Evolutionary conservation across 306 rosid species (phyloP), one percentile per base, ranked within the genome.

Genomic region (Lupinus albus): DNA sequence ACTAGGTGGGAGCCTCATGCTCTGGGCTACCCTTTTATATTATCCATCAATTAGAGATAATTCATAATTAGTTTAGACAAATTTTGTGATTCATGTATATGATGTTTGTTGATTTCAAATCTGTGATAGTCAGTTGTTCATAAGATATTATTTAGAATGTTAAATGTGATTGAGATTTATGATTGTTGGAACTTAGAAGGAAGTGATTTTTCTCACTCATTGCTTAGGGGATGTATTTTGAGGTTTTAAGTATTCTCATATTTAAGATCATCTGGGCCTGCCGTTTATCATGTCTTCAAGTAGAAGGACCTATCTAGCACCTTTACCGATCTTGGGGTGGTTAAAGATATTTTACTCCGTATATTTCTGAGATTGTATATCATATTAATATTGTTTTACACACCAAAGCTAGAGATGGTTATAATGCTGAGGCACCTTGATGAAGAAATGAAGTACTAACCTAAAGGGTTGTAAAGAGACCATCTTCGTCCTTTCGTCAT

Each of bases 161-260:
- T 4, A n/a, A n/a, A n/a, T 9, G 17, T 18, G 41, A 32, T 14
- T 4, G 36, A 8, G 42, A 49, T 11, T 48, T 63, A 9, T 38
- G 20, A 48, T 66, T 66, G 13, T n/a, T 61, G 55, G 17, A 9
- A 55, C 14, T 49, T 58, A 52, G 70, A 65, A 58, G 28, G n/a
- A 39, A n/a, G 7, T 11, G 67, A 10, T 70, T 53, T 52, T 76
- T 60, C 64, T 66, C 28, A 42, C 41, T 28, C 28, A 44, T 16
- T 69, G 64, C 17, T 10, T 62, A 47, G 16, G 25, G 12, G 1
- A 13, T 77, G 20, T 44, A 53, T 48, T 53, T 55, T 45, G 55
- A 38, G 56, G 47, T 39, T 11, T 36, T 33, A 12, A 54, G 18
- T 46, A 17, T 25, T 25, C 30, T 41, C 8, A 48, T 67, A 16